phyloP scores from a whole-genome alignment of 371 early-diverging fungal genomes.

The Rhizopus arrhizus region DNA sequence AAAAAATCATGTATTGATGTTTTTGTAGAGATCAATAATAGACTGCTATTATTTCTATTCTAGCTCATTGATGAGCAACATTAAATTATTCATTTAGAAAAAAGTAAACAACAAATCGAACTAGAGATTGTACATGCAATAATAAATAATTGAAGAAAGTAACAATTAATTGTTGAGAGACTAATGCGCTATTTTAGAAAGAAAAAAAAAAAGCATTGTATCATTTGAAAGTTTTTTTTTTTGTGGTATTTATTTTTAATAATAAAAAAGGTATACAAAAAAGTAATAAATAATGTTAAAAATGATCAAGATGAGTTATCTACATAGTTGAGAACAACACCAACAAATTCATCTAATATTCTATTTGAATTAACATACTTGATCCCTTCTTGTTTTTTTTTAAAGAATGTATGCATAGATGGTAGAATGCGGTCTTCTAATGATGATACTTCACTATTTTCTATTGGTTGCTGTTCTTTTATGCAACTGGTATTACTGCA shows the following conservation, averaged over 20 bases:
- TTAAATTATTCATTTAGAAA: too few species aligned
- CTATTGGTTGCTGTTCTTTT: not conserved
- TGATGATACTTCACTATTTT: not conserved
- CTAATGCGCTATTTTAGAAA: too few species aligned
- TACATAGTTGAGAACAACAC: constrained; percentile 36
- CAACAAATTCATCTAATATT: constrained; percentile 38
- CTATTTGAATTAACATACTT: constrained; percentile 33
- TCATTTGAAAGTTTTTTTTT: too few species aligned
- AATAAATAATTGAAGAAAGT: too few species aligned
- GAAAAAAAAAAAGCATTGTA: not conserved
- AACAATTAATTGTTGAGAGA: too few species aligned
- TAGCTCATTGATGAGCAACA: too few species aligned
- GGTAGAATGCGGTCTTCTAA: constrained; percentile 27
- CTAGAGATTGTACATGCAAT: too few species aligned
- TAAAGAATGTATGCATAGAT: constrained; percentile 30
- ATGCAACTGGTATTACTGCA: constrained; percentile 6
- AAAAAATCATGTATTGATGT: too few species aligned
- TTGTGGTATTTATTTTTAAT: too few species aligned
- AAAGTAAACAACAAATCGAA: too few species aligned
- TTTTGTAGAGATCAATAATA: too few species aligned
- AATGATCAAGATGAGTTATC: constrained; percentile 22
- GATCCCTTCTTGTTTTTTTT: constrained; percentile 26
- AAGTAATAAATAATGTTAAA: not conserved
- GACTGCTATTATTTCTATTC: too few species aligned
- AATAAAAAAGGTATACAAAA: not conserved